phyloP scores from a whole-genome alignment of 2,329 filamentous ascomycete genomes.

The Trichoderma asperellum region DNA sequence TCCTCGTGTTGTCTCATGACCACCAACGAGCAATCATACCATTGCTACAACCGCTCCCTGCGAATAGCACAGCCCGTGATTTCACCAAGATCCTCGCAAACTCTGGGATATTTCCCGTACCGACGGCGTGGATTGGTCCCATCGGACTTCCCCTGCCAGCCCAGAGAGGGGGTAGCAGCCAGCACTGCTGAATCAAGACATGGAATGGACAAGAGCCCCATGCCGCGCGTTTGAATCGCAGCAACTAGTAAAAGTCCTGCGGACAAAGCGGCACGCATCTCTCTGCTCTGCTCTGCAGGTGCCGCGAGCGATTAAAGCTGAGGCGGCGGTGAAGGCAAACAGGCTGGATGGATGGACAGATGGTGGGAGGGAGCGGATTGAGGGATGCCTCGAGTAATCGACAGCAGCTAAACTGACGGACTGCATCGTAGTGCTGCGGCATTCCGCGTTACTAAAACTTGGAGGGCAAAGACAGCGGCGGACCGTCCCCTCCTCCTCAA shows the following conservation, averaged over 20 bases:
- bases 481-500: conserved; percentile 7
- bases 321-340: conserved; percentile 15
- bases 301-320: background rate
- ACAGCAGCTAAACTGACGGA: conserved; percentile 7
- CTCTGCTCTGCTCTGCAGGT: background rate
- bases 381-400: background rate
- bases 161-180: background rate
- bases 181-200: conserved; percentile 5
- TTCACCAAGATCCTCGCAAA: background rate
- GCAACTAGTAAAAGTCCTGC: background rate
- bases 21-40: conserved; percentile 17
- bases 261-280: background rate
- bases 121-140: conserved; percentile 11
- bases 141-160: conserved; percentile 17
- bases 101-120: background rate
- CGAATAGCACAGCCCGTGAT: background rate
- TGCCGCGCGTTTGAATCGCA: background rate
- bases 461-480: conserved; percentile 19
- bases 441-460: conserved; percentile 20
- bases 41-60: conserved; percentile 13
- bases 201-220: conserved; percentile 4
- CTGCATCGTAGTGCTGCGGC: conserved; percentile 20
- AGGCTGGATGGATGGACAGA: background rate
- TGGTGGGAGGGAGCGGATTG: background rate
- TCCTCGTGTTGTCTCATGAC: conserved; percentile 18